These are phyloP conservation scores for Aspergillus coremiiformis DNA, from an alignment of 495 filamentous ascomycete genomes.

Conservation along the genomic window DNA sequence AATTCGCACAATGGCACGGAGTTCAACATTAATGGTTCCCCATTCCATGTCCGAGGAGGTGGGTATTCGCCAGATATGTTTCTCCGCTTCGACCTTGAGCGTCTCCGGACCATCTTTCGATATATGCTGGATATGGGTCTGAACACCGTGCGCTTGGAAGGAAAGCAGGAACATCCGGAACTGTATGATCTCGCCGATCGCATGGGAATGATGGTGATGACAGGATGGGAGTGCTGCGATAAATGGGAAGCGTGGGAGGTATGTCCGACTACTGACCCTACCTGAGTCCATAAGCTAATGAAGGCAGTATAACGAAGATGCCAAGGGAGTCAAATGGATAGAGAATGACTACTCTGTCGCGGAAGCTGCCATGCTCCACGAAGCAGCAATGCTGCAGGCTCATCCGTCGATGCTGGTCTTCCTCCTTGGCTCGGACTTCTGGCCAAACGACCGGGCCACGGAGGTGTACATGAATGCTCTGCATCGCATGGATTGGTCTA, in stretches of 20 bases:
- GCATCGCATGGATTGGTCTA: conserved; percentile 45
- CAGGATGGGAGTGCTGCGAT: conserved; percentile 63
- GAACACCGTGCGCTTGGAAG: conserved; percentile 57
- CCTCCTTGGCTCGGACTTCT: conserved; percentile 56
- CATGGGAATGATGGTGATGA: conserved; percentile 54
- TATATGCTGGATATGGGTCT: conserved; percentile 53
- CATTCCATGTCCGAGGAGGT: conserved; percentile 53
- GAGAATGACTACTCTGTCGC: conserved; percentile 48
- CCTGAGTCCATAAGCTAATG: neutral
- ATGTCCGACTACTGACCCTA: neutral
- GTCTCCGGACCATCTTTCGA: conserved; percentile 38
- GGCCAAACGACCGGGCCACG: conserved; percentile 51
- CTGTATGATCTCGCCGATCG: conserved; percentile 51
- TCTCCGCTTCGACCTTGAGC: conserved; percentile 43
- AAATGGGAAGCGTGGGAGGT: conserved; percentile 60
- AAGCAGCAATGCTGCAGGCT: conserved; percentile 51
- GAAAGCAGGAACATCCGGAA: conserved; percentile 56
- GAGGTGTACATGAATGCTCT: conserved; percentile 44
- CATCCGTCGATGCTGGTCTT: conserved; percentile 52
- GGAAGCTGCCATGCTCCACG: conserved; percentile 49
- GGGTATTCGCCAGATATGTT: conserved; percentile 58
- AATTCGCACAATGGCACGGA: conserved; percentile 47
- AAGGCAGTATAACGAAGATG: conserved; percentile 46
- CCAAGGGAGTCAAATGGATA: conserved; percentile 40
- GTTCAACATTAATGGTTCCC: conserved; percentile 49